Base-by-base conservation (phyloP, 129 eudicot genomes). In the Flaveria sonorensis region DNA sequence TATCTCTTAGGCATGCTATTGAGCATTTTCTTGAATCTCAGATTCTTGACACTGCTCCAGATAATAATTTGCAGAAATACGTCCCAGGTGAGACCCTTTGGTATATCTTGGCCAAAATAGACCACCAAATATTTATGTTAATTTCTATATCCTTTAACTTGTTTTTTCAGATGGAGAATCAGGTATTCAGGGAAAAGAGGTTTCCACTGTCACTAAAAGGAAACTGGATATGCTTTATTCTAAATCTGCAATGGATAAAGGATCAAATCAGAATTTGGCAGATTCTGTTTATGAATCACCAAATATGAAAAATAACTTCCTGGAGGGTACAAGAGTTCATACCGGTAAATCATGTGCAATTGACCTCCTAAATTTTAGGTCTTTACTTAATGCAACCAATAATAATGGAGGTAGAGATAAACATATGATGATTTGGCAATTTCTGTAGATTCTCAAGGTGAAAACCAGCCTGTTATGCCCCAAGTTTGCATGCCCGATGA, bases 1-100 rank as follows among this genome's bases (percentile, higher is more conserved):
- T 93, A 76, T 87, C 98, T 42, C 90, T 93, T 57, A 84, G 97
- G 80, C 91, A 87, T 70, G 96, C 98, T 20, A 93, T 89, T 30
- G 85, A 86, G 82, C 97, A 87, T 84, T 89, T 89, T 77, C 91
- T 90, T 77, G 92, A 89, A 75, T 85, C 96, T 68, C 89, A 85
- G 77, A 74, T 83, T 74, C 89, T 87, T 24, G 72, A 76, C 30
- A 72, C 79, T 84, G 78, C 79, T 67, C 73, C 83, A 70, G 97
- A 87, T 53, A 86, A 68, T 65, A 89, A 82, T 80, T 65, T 93
- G 81, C 79, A 75, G 63, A 86, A 85, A 83, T 82, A 87, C 76
- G 97, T 83, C 56, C 97, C 98, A 77, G 98, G 98, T 91, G 48
- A 80, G 84, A 32, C 68, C 24, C 7, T 39, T 75, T 39, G 57